Base-by-base conservation (phyloP, 2,329 filamentous ascomycete species). In the Fusarium sarcochroum region DNA sequence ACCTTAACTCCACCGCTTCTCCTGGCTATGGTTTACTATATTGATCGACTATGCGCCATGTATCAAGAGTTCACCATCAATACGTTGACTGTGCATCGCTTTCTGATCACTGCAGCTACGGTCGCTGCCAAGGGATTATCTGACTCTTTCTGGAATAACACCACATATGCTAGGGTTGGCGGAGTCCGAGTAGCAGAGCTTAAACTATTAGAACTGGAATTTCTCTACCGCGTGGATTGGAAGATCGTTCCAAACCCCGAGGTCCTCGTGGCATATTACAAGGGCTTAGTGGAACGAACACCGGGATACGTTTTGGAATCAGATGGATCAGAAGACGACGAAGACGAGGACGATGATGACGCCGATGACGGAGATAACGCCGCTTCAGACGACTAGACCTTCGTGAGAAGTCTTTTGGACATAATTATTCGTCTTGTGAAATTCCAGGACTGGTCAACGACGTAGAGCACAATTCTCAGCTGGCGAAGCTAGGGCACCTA, bases 1-100 rank as follows among this genome's bases (percentile, higher is more conserved):
- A 98, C 95, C 0, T 86, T 99, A 5, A 94, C 93, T 8, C 94
- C 96, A 14, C 95, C 96, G 1, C 91, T 99, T 50, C 86, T 99
- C n/a, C 88, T 99, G 35, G 96, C 94, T 72, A 98, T 99, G 93
- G 96, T 99, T 58, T 99, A 97, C 77, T 99, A 98, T 76, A 98
- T 99, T 75, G 96, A 99, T 81, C 91, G 94, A 32, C 86, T 99
- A 21, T 99, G 95, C 80, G 91, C 93, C 13, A 85, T 97, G 61
- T 99, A 98, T 77, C 92, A 93, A 5, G 92, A 95, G 46, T 99
- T 99, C 79, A 98, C 94, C 27, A 97, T 99, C 72, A 97, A 94
- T 77, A 97, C 93, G 46, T 85, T 99, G 20, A 99, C 96, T 0
- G 95, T 99, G 5, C 96, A 99, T 81, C 94, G 96, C 10, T 99